phyloP scores from a whole-genome alignment of 192 early-diverging fungal genomes.

The Chytriomyces sp. region DNA sequence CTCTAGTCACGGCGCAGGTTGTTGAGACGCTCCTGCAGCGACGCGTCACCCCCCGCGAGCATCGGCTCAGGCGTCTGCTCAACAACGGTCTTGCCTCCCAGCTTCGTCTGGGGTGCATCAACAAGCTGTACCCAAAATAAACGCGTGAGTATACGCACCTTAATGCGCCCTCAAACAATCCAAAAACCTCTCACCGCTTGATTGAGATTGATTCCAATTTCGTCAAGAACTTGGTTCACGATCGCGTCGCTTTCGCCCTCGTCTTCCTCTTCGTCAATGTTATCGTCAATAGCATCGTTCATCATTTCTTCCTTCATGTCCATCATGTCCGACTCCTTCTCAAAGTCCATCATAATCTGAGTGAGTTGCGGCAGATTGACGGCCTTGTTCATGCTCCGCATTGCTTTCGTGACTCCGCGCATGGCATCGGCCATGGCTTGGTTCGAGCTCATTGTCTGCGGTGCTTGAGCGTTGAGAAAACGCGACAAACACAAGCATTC shows the following conservation, averaged over 20 bases:
- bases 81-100: constrained; percentile 31
- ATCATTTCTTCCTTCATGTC: constrained; percentile 99
- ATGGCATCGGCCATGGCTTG: constrained; percentile 97
- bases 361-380: constrained; percentile 94
- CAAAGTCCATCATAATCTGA: constrained; percentile 98
- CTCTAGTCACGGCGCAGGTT: constrained; percentile 81
- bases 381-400: constrained; percentile 92
- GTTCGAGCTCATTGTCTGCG: constrained; percentile 85
- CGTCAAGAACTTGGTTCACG: constrained; percentile 92
- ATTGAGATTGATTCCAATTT: constrained; percentile 86
- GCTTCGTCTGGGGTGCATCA: constrained; percentile 35
- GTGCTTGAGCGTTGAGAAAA: constrained; percentile 15
- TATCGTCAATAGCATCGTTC: constrained; percentile 94
- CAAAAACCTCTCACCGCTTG: constrained; percentile 61
- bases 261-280: constrained; percentile 91
- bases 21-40: constrained; percentile 87
- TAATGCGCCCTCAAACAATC: not conserved
- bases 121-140: constrained; percentile 37
- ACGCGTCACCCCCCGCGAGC: constrained; percentile 48
- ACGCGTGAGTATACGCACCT: not conserved
- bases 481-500: not conserved
- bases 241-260: constrained; percentile 90
- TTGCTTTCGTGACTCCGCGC: constrained; percentile 95
- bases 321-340: constrained; percentile 92
- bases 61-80: constrained; percentile 29